Evolutionary conservation across 805 yeast species (phyloP), one percentile per base, ranked within the genome.

Genomic region (Wickerhamiella galacta): DNA sequence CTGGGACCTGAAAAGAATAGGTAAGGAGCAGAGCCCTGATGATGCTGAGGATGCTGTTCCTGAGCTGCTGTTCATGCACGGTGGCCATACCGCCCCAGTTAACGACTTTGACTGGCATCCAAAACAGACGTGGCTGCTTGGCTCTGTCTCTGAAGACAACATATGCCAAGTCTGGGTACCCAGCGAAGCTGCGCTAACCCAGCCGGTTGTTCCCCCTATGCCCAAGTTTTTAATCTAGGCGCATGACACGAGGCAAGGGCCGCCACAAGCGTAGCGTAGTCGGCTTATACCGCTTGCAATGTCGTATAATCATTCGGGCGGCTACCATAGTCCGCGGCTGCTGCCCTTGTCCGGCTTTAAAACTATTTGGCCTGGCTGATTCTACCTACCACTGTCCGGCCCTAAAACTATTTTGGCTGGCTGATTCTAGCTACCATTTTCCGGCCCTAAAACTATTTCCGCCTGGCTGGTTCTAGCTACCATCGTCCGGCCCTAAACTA

Each of bases 31-130:
- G 52, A 65, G 64, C 10, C 83, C 72, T 43, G 94, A 81, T 43
- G 94, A 82, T 49, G 78, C 82, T 20, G 93, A 78, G 42, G 95
- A 82, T 47, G 95, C 93, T 25, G 77, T 77, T 18, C 87, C 93
- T 4, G 95, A 82, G 52, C 36, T 82, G 22, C 60, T 81, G 45
- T 77, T 81, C 83, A 77, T 82, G 75, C 94, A 82, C 50, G 93
- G 92, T 24, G 94, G 94, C 15, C 32, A 32, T 17, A 20, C 32
- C 15, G 32, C 82, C 2, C 68, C 71, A 34, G 63, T 81, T 22
- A 63, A 70, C 35, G 85, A 75, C 42, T 59, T 74, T 32, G 72
- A 64, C 36, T 68, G 82, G 64, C 72, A 75, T 43, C 77, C 79
- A 2, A 51, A 47, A 8, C 53, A 71, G 31, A 58, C 61, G 18